A percentile compares a stretch with the other conserved stretches of the same genome.
Conservation (phyloP, 2,329 filamentous ascomycete genomes). For the Verticillium nubilum region DNA sequence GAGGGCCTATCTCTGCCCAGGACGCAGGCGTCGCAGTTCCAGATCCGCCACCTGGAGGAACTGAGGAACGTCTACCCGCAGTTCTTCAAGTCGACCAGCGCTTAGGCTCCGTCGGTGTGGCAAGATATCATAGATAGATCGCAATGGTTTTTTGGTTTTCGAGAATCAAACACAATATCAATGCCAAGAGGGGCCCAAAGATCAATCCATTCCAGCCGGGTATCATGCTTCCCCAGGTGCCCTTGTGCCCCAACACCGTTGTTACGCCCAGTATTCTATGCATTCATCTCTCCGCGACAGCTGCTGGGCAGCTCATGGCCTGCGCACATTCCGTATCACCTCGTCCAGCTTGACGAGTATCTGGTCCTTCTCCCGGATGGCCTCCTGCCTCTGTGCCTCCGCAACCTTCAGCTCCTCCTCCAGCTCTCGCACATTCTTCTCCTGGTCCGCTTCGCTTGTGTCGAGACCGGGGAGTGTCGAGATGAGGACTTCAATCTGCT, state of each 20-base stretch:
- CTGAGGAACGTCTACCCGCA: constrained; percentile 73
- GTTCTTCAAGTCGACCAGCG: constrained; percentile 63
- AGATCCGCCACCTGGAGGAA: constrained; percentile 72
- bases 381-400: constrained; percentile 57
- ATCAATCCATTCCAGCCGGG: background rate
- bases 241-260: background rate
- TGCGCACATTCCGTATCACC: constrained; percentile 54
- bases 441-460: constrained; percentile 72
- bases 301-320: constrained; percentile 41
- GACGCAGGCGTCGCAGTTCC: constrained; percentile 63
- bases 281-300: background rate
- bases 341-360: constrained; percentile 55
- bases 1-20: constrained; percentile 59
- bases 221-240: background rate
- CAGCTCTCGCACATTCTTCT: constrained; percentile 58
- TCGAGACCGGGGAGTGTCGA: constrained; percentile 71
- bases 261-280: background rate
- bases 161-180: background rate
- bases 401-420: constrained; percentile 60
- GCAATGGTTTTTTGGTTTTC: background rate
- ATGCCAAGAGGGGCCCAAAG: background rate
- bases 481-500: constrained; percentile 76
- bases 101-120: background rate
- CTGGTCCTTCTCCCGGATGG: constrained; percentile 57
- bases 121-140: too few species aligned